Evolutionary conservation across 139 green algal genomes (phyloP).

Genomic region (Limnomonas spitsbergensis): DNA sequence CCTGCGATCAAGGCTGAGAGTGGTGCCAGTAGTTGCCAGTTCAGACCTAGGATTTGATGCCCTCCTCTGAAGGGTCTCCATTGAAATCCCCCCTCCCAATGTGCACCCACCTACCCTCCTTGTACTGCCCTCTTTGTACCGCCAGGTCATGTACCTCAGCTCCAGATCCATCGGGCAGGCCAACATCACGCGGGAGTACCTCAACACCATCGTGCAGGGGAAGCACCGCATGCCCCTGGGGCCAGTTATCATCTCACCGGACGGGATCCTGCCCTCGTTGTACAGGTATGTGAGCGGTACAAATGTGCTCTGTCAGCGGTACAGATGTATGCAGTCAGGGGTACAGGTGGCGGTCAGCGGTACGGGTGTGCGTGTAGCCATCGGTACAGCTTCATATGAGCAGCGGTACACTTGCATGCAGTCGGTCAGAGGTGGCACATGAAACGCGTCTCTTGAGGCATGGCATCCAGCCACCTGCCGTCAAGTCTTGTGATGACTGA

Average conservation of each 20-base stretch:
- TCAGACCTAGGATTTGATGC: too few species aligned
- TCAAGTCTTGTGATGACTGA: too few species aligned
- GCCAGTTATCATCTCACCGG: slow-evolving; percentile 92
- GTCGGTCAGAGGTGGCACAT: too few species aligned
- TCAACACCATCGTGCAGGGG: slow-evolving; percentile 83
- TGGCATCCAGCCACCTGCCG: too few species aligned
- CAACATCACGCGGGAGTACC: slow-evolving; percentile 85
- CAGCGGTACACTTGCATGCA: too few species aligned
- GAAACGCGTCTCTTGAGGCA: too few species aligned
- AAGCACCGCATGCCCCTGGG: slow-evolving; percentile 69
- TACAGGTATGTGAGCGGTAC: slow-evolving; percentile 72
- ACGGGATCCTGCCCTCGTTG: slow-evolving; percentile 86
- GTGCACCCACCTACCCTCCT: too few species aligned
- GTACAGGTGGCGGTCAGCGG: not conserved
- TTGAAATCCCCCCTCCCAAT: too few species aligned
- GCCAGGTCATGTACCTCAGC: slow-evolving; percentile 77
- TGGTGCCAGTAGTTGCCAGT: too few species aligned
- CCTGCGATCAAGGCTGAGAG: too few species aligned
- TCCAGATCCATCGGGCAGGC: slow-evolving; percentile 80
- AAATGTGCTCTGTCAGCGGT: too few species aligned
- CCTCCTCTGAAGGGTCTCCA: too few species aligned
- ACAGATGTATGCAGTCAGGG: not conserved
- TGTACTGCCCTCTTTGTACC: not conserved
- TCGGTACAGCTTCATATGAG: not conserved
- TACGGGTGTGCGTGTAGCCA: not conserved